Conservation (phyloP, 345 rosid genomes). For the Murraya koenigii region DNA sequence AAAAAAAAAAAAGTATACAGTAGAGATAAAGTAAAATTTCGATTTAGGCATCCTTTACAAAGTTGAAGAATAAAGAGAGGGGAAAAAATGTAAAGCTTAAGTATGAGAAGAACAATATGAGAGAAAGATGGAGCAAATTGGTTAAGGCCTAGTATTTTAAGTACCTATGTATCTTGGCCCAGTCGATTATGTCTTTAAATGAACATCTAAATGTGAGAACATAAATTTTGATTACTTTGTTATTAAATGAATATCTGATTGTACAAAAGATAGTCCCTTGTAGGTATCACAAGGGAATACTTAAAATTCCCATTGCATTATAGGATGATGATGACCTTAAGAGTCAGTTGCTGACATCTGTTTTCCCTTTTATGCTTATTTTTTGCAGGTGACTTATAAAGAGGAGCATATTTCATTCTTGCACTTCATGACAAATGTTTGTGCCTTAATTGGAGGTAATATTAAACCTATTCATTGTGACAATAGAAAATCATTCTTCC, state of each 20-base stretch:
- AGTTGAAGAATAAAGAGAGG: no score
- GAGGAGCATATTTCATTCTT: conserved; percentile 73
- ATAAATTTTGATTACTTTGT: background rate
- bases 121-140: background rate
- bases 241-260: no score
- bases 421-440: conserved; percentile 81
- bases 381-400: conserved; percentile 64
- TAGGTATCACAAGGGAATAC: no score
- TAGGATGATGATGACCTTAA: background rate
- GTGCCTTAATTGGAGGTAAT: conserved; percentile 86
- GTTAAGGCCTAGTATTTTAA: background rate
- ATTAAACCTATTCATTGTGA: background rate
- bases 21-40: no score
- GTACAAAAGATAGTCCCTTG: no score
- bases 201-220: background rate
- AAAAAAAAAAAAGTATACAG: no score
- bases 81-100: background rate
- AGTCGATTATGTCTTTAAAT: background rate
- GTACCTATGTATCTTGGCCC: background rate
- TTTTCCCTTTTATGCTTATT: background rate
- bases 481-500: background rate
- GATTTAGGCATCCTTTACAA: no score
- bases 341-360: background rate
- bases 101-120: background rate
- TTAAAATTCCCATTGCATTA: no score